Base-by-base conservation (phyloP, 441 rosid species). In the Syzygium malaccense region DNA sequence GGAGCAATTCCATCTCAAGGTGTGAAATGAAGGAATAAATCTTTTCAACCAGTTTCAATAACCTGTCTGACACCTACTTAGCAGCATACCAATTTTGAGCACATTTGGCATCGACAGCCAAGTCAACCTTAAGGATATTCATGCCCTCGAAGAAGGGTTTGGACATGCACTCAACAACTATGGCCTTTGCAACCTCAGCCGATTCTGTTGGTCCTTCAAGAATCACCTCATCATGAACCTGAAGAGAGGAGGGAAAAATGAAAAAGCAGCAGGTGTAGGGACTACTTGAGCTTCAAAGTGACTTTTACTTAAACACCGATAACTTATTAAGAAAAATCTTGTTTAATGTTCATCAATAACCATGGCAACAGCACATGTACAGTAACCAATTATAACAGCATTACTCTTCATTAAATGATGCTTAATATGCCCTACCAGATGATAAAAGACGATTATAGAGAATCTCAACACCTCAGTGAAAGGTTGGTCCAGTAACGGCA, bases 201-300 rank as follows among this genome's bases (percentile, higher is more conserved):
- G 99, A 95, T 89, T 95, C 99, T 4, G 93, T 93, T 60, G 99
- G 99, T 89, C 99, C 99, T 95, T 98, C 99, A 92, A 97, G 92
- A 88, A 98, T 98, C 89, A 98, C 99, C 95, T 98, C 99, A 93
- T 98, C 99, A 87, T 98, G 99, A 89, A 98, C 96, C 99, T 98
- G 96, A 51, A 56, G 79, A 75, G 30, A 26, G 71, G 41, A 28
- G 78, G 79, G 14, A n/a, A 48, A 64, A 49, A 28, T 33, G 55
- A 66, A 49, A 48, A 62, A 4, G 41, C 37, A 10, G 55, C 26
- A 45, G 55, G 60, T 23, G 13, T 51, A 1, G 83, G 37, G n/a
- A 75, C n/a, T 37, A 71, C 83, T 23, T 12, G 45, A 75, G n/a
- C 51, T 75, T 75, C 51, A 41, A 75, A 41, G 28, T 75, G 83